A percentile compares a stretch with the other conserved stretches of the same genome.
Conservation (phyloP, 1,139 yeast species). For the Geotrichum carabidarum region DNA sequence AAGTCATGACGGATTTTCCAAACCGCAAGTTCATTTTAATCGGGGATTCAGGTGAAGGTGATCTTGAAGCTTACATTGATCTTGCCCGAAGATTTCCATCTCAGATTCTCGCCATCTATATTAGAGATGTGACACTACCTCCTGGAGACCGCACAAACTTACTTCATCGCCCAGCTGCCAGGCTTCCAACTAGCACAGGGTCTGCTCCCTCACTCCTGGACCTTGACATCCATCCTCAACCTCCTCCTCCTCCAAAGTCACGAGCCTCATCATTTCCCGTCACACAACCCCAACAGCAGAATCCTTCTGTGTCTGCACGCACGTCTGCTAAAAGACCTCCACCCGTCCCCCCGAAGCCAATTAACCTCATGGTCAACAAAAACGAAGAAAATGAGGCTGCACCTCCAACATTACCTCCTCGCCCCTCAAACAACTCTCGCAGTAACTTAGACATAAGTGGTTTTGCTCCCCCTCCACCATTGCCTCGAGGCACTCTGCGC, state of each 20-base stretch:
- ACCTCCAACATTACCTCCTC: constrained; percentile 13
- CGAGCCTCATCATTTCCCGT: constrained; percentile 21
- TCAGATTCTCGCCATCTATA: constrained; percentile 67
- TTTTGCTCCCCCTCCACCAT: constrained; percentile 29
- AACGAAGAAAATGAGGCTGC: background rate
- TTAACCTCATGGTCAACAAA: constrained; percentile 2
- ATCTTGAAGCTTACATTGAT: constrained; percentile 82
- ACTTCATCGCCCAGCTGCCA: constrained; percentile 15
- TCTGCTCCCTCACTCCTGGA: constrained; percentile 1
- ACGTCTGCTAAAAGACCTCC: constrained; percentile 16
- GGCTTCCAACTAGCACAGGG: background rate
- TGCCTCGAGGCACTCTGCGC: constrained; percentile 20
- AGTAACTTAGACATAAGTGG: constrained; percentile 9
- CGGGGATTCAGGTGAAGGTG: constrained; percentile 96
- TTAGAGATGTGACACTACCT: constrained; percentile 64
- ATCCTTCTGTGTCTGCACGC: constrained; percentile 6
- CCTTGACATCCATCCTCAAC: constrained; percentile 9
- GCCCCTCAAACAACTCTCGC: constrained; percentile 1
- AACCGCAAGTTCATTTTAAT: constrained; percentile 69
- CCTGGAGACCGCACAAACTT: constrained; percentile 25
- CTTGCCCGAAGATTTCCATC: constrained; percentile 58
- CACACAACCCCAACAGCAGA: constrained; percentile 26
- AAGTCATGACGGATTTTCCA: constrained; percentile 72
- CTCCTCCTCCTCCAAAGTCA: constrained; percentile 10
- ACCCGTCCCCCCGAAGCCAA: constrained; percentile 16